A percentile compares a stretch with the other conserved stretches of the same genome.
phyloP scores from a whole-genome alignment of 2,329 filamentous ascomycete genomes.

The Beauveria sp. region DNA sequence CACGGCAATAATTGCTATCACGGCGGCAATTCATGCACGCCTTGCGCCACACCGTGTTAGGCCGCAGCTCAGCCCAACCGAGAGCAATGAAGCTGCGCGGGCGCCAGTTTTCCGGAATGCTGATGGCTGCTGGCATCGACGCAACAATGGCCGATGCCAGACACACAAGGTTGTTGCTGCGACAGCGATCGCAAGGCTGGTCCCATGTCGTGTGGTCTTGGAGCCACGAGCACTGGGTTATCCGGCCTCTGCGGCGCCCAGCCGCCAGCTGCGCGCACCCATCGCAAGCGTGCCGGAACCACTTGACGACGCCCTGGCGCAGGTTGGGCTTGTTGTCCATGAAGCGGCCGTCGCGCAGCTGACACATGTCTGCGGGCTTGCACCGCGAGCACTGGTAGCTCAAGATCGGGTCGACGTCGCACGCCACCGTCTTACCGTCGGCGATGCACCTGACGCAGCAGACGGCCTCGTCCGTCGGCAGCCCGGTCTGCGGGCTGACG shows the following conservation, averaged over 20 bases:
- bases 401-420: slow-evolving; percentile 19
- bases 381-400: slow-evolving; percentile 16
- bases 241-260: neutral
- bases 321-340: slow-evolving; percentile 13
- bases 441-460: slow-evolving; percentile 13
- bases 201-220: slow-evolving; percentile 16
- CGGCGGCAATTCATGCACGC: slow-evolving; percentile 14
- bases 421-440: slow-evolving; percentile 14
- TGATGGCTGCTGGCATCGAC: slow-evolving; percentile 2
- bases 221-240: slow-evolving; percentile 18
- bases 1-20: slow-evolving; percentile 16
- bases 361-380: neutral
- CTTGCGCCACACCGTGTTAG: slow-evolving; percentile 13
- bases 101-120: slow-evolving; percentile 14
- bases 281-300: slow-evolving; percentile 20
- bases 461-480: slow-evolving; percentile 8
- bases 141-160: slow-evolving; percentile 14
- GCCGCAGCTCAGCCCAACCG: slow-evolving; percentile 16
- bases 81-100: slow-evolving; percentile 7
- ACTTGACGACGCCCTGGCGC: slow-evolving; percentile 13
- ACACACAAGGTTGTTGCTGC: slow-evolving; percentile 14
- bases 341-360: slow-evolving; percentile 5
- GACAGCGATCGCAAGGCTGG: slow-evolving; percentile 17
- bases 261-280: slow-evolving; percentile 14
- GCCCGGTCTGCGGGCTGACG: neutral